A percentile compares a stretch with the other conserved stretches of the same genome.
These are phyloP conservation scores for Paramecium caudatum DNA, from an alignment of 73 alveolate genomes.

Conservation along the genomic window DNA sequence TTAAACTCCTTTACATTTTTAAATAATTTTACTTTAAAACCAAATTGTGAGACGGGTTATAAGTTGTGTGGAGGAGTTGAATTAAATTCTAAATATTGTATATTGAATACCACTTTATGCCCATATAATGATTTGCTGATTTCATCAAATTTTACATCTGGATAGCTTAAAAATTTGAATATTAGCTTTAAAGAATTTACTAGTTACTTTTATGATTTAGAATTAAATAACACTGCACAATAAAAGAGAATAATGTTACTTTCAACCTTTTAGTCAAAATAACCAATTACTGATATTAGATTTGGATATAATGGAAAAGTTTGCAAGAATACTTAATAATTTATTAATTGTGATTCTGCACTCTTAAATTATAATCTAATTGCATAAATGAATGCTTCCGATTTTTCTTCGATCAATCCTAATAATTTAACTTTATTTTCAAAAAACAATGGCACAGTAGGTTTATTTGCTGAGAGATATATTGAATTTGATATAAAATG, in stretches of 20 bases:
- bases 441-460: not conserved
- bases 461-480: conserved; percentile 48
- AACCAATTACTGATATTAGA: conserved; percentile 19
- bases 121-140: conserved; percentile 28
- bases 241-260: not conserved
- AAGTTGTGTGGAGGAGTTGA: conserved; percentile 47
- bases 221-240: not conserved
- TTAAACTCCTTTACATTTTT: not conserved
- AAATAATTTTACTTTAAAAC: not conserved
- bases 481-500: conserved; percentile 15
- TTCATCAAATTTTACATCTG: not conserved
- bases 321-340: not conserved
- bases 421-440: not conserved
- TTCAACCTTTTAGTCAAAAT: conserved; percentile 26
- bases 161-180: not conserved
- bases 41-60: not conserved
- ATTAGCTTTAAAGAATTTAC: not conserved
- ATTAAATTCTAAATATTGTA: conserved; percentile 13
- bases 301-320: conserved; percentile 48
- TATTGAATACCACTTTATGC: not conserved
- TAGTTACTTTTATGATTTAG: not conserved
- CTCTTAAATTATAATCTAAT: not conserved
- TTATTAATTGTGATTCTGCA: not conserved
- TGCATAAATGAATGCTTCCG: not conserved
- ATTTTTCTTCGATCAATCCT: not conserved